Evolutionary conservation across 495 filamentous ascomycete species (phyloP).

Genomic region (Parathielavia hyrcaniae): DNA sequence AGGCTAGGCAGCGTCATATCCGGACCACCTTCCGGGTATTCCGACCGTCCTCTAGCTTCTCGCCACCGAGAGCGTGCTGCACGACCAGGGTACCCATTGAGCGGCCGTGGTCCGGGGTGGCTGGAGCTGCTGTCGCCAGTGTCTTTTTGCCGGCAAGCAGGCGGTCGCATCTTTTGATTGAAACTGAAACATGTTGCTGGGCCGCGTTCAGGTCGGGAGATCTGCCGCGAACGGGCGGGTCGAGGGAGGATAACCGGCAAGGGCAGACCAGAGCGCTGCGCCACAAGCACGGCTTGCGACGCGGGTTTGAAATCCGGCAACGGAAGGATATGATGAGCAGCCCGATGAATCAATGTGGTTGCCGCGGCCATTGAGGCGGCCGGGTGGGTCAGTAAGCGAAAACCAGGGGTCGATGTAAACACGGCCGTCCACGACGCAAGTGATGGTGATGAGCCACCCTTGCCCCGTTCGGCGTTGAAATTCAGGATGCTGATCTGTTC

Average conservation of each 20-base stretch:
- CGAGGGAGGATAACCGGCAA: neutral
- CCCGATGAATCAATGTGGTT: slow-evolving; percentile 24
- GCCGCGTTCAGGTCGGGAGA: neutral
- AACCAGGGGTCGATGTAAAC: slow-evolving; percentile 14
- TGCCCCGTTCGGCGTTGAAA: neutral
- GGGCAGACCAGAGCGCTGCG: neutral
- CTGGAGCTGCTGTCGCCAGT: neutral
- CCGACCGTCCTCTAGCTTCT: slow-evolving; percentile 9
- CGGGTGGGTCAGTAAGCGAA: slow-evolving; percentile 1
- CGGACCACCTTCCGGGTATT: slow-evolving; percentile 20
- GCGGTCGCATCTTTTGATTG: slow-evolving; percentile 3
- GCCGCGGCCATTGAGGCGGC: slow-evolving; percentile 15
- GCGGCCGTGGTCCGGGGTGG: slow-evolving; percentile 5
- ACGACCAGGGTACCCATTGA: slow-evolving; percentile 11
- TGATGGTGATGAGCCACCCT: slow-evolving; percentile 17
- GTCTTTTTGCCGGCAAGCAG: neutral
- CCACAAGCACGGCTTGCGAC: slow-evolving; percentile 1
- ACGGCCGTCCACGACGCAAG: slow-evolving; percentile 9
- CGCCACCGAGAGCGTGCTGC: neutral
- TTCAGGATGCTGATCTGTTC: neutral
- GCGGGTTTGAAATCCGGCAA: slow-evolving; percentile 25
- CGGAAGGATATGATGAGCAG: slow-evolving; percentile 9
- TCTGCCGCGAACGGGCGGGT: neutral
- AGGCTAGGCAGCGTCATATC: slow-evolving; percentile 17
- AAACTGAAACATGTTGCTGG: neutral